Evolutionary conservation across 192 early-diverging fungal species (phyloP).

Genomic region (Coemansia sp.): DNA sequence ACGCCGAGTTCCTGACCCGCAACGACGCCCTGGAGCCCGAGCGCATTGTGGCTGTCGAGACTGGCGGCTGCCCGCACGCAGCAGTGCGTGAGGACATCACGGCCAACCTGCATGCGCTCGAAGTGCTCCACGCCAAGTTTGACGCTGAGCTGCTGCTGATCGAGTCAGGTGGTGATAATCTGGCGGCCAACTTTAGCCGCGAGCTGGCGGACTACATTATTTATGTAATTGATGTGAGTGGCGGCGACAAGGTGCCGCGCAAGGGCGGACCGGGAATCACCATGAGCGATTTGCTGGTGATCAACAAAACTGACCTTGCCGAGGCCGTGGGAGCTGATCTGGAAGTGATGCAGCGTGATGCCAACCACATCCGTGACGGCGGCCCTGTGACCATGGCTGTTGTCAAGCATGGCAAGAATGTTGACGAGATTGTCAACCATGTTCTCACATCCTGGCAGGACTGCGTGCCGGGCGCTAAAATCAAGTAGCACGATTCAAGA

Average conservation of each 20-base stretch:
- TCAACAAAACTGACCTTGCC: slow-evolving; percentile 98
- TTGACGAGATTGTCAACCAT: slow-evolving; percentile 76
- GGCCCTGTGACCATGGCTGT: slow-evolving; percentile 93
- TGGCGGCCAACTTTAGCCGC: slow-evolving; percentile 82
- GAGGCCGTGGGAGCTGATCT: slow-evolving; percentile 88
- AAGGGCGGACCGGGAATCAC: slow-evolving; percentile 99
- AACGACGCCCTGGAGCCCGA: slow-evolving; percentile 85
- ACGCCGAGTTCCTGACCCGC: slow-evolving; percentile 91
- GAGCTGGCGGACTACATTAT: slow-evolving; percentile 90
- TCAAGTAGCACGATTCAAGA: slow-evolving; percentile 18
- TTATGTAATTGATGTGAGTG: slow-evolving; percentile 96
- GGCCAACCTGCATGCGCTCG: slow-evolving; percentile 88
- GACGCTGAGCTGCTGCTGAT: slow-evolving; percentile 81
- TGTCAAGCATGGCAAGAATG: slow-evolving; percentile 84
- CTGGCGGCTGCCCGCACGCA: slow-evolving; percentile 95
- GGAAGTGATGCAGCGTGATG: slow-evolving; percentile 87
- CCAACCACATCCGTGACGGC: slow-evolving; percentile 78
- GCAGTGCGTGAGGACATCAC: slow-evolving; percentile 95
- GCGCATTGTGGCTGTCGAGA: slow-evolving; percentile 92
- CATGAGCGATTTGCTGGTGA: slow-evolving; percentile 88
- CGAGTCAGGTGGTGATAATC: slow-evolving; percentile 92
- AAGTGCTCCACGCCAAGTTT: slow-evolving; percentile 84
- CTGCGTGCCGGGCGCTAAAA: slow-evolving; percentile 49
- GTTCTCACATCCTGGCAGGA: slow-evolving; percentile 64
- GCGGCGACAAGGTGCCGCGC: slow-evolving; percentile 95